Percentiles rank a stretch among this genome's conserved stretches.
Evolutionary conservation across 2,329 filamentous ascomycete species (phyloP).

Genomic region (Davidsoniella virescens): DNA sequence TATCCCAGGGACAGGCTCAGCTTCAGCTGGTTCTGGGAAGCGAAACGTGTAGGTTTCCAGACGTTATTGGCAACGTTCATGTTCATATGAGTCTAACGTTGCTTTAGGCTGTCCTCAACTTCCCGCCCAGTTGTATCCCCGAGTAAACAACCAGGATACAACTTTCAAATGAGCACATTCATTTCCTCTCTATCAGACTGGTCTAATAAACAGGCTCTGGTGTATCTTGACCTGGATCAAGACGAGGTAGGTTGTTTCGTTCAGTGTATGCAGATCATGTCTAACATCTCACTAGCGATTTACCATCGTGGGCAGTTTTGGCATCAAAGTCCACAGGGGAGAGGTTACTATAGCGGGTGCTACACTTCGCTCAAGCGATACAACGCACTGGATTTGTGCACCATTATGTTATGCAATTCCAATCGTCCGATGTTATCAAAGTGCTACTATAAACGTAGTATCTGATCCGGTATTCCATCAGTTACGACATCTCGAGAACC

Average conservation of each 20-base stretch:
- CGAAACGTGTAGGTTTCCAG: too few relatives aligned
- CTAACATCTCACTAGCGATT: slow-evolving; percentile 32
- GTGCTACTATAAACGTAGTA: slow-evolving; percentile 37
- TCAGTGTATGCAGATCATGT: neutral
- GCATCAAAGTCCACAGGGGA: slow-evolving; percentile 44
- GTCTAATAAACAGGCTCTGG: slow-evolving; percentile 18
- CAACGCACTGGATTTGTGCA: slow-evolving; percentile 42
- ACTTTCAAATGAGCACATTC: slow-evolving; percentile 10
- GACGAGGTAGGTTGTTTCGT: slow-evolving; percentile 27
- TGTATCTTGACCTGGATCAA: slow-evolving; percentile 29
- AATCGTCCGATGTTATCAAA: slow-evolving; percentile 39
- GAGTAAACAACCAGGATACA: slow-evolving; percentile 1
- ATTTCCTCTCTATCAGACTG: slow-evolving; percentile 4
- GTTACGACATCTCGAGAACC: slow-evolving; percentile 35
- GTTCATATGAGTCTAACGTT: too few relatives aligned
- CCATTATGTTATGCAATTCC: slow-evolving; percentile 55
- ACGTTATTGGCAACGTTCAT: too few relatives aligned
- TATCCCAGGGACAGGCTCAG: too few relatives aligned
- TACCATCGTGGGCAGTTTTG: slow-evolving; percentile 51
- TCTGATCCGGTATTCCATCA: slow-evolving; percentile 32
- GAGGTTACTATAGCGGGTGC: slow-evolving; percentile 50
- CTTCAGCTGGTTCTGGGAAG: too few relatives aligned
- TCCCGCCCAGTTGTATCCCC: neutral
- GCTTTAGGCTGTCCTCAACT: neutral
- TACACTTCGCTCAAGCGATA: slow-evolving; percentile 33